Conservation (phyloP, 139 green algal genomes). For the Closterium sp. region DNA sequence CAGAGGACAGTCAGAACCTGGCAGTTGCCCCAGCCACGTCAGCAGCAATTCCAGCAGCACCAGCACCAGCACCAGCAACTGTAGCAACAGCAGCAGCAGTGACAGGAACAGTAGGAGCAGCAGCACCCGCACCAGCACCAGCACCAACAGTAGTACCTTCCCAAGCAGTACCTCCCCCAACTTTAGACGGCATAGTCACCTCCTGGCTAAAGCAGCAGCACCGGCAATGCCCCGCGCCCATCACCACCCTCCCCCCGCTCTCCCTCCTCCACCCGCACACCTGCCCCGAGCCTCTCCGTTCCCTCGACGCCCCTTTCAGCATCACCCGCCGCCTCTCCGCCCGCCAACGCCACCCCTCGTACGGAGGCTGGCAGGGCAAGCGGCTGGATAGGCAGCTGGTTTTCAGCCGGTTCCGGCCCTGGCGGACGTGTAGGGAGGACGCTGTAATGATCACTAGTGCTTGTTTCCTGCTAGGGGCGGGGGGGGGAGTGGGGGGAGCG, state of each 20-base stretch:
- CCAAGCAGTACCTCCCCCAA: neutral
- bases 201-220: conserved; percentile 74
- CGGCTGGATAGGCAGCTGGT: conserved; percentile 58
- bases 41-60: conserved; percentile 39
- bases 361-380: conserved; percentile 59
- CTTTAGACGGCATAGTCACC: conserved; percentile 66
- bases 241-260: conserved; percentile 67
- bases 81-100: neutral
- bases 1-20: neutral
- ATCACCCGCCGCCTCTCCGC: conserved; percentile 44
- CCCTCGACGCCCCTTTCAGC: conserved; percentile 62
- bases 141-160: conserved; percentile 7
- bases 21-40: conserved; percentile 25
- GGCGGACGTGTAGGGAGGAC: conserved; percentile 60
- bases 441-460: conserved; percentile 50
- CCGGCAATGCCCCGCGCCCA: conserved; percentile 57
- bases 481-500: conserved; percentile 28
- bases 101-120: no score
- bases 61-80: conserved; percentile 46
- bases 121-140: conserved; percentile 63
- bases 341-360: conserved; percentile 41
- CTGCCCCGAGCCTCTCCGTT: conserved; percentile 49
- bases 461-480: conserved; percentile 55
- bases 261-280: conserved; percentile 55
- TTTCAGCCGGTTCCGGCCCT: conserved; percentile 66